A percentile compares a stretch with the other conserved stretches of the same genome.
Conservation (phyloP, 2,329 filamentous ascomycete species). For the Colletotrichum cordylinicola region DNA sequence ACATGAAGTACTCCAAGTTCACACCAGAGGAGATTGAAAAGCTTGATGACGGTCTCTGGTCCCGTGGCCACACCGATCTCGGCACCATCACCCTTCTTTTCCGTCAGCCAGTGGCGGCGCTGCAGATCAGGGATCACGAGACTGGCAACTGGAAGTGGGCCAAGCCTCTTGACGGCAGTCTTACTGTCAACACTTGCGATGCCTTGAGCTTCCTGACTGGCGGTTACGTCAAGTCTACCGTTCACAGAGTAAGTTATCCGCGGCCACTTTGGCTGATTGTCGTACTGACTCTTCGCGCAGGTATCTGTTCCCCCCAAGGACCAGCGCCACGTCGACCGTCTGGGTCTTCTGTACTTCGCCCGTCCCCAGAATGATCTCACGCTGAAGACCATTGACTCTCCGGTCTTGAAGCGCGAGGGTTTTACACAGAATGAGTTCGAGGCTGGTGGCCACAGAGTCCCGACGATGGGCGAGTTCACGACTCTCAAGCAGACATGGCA, state of each 20-base stretch:
- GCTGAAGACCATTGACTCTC: conserved; percentile 42
- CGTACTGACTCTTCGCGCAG: conserved; percentile 12
- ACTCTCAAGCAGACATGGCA: conserved; percentile 43
- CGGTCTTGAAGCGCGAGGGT: conserved; percentile 37
- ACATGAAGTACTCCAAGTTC: conserved; percentile 64
- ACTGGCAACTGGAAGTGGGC: conserved; percentile 57
- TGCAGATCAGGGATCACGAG: conserved; percentile 57
- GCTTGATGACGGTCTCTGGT: conserved; percentile 47
- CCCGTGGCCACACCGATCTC: conserved; percentile 60
- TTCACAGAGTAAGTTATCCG: conserved; percentile 37
- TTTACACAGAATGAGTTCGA: conserved; percentile 44
- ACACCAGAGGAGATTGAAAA: conserved; percentile 50
- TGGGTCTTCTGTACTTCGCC: conserved; percentile 58
- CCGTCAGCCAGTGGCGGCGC: conserved; percentile 61
- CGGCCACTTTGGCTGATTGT: not conserved
- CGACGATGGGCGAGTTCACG: conserved; percentile 43
- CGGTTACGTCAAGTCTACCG: conserved; percentile 48
- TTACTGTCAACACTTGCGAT: conserved; percentile 58
- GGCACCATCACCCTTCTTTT: conserved; percentile 63
- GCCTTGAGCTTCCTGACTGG: conserved; percentile 54
- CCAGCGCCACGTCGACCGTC: conserved; percentile 49
- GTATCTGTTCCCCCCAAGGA: conserved; percentile 44
- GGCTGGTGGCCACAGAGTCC: conserved; percentile 31
- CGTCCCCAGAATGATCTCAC: conserved; percentile 45
- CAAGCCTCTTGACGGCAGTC: conserved; percentile 51